Percentiles rank a stretch among this genome's conserved stretches.
These are phyloP conservation scores for Rhodotorula kratochvilovae DNA, from an alignment of 768 basidiomycete genomes.

Conservation along the genomic window DNA sequence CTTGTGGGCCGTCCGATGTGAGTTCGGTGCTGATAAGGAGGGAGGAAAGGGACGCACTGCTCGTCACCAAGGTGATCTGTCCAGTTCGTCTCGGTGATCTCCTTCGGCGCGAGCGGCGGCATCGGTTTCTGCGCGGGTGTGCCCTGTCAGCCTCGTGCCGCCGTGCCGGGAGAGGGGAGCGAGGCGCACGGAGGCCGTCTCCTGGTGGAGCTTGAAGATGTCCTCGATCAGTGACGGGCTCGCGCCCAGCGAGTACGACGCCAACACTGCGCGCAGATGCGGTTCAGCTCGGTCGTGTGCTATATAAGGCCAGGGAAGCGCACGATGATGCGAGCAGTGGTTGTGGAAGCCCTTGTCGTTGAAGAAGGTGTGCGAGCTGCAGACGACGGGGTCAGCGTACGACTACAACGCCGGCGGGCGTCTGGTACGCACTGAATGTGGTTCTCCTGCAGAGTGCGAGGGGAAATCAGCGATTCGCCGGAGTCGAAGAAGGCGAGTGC, in stretches of 20 bases:
- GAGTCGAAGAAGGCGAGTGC: no score
- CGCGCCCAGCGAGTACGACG: slow-evolving; percentile 33
- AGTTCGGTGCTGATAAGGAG: not conserved
- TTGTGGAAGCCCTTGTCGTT: slow-evolving; percentile 41
- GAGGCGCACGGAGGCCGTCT: not conserved
- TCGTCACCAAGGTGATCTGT: slow-evolving; percentile 30
- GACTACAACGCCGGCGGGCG: no score
- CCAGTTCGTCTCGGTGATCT: slow-evolving; percentile 35
- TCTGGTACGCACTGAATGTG: slow-evolving; percentile 16
- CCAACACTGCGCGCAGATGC: slow-evolving; percentile 13
- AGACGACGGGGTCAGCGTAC: not conserved
- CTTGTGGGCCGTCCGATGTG: not conserved
- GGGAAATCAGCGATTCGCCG: not conserved
- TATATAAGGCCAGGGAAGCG: not conserved
- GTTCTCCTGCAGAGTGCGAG: slow-evolving; percentile 12
- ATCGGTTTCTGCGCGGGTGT: slow-evolving; percentile 28
- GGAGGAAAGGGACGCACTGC: slow-evolving; percentile 1
- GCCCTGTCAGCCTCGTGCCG: not conserved
- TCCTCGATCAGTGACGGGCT: slow-evolving; percentile 18
- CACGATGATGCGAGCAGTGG: slow-evolving; percentile 34
- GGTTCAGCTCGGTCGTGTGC: not conserved
- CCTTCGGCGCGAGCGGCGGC: slow-evolving; percentile 21
- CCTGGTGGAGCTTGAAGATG: slow-evolving; percentile 25
- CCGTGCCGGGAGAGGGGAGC: not conserved
- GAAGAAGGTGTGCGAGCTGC: slow-evolving; percentile 30